These are phyloP conservation scores for Antrodiella citrinella DNA, from an alignment of 768 basidiomycete genomes.

Conservation along the genomic window DNA sequence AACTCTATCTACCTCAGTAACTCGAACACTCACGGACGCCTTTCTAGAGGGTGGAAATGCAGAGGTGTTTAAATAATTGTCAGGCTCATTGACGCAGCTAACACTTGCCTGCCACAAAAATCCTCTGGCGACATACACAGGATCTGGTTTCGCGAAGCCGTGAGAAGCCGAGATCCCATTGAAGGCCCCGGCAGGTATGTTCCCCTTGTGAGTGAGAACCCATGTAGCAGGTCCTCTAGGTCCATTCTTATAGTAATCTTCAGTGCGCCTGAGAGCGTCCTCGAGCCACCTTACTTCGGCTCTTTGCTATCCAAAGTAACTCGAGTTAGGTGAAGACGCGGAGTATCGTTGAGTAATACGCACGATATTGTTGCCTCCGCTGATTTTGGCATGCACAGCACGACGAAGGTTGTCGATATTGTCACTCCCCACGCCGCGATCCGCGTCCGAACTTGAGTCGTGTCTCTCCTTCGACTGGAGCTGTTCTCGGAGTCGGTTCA, in stretches of 20 bases:
- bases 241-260: slow-evolving; percentile 36
- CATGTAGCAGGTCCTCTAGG: slow-evolving; percentile 47
- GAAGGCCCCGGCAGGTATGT: slow-evolving; percentile 35
- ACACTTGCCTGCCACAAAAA: slow-evolving; percentile 44
- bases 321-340: too few relatives aligned
- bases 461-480: too few relatives aligned
- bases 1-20: neutral
- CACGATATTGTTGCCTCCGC: too few relatives aligned
- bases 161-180: slow-evolving; percentile 11
- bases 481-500: too few relatives aligned
- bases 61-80: too few relatives aligned
- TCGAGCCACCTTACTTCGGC: slow-evolving; percentile 36
- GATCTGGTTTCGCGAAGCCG: slow-evolving; percentile 40
- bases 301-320: too few relatives aligned
- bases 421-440: too few relatives aligned
- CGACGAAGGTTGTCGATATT: too few relatives aligned
- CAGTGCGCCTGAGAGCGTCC: slow-evolving; percentile 47
- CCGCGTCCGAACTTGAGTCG: too few relatives aligned
- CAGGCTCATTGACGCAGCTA: neutral
- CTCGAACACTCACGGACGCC: slow-evolving; percentile 37
- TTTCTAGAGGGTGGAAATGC: too few relatives aligned
- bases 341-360: too few relatives aligned
- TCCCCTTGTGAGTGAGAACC: slow-evolving; percentile 50
- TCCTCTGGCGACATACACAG: slow-evolving; percentile 51
- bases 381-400: too few relatives aligned